A percentile compares a stretch with the other conserved stretches of the same genome.
phyloP scores from a whole-genome alignment of 768 basidiomycete genomes.

The Lentinula guzmanii region DNA sequence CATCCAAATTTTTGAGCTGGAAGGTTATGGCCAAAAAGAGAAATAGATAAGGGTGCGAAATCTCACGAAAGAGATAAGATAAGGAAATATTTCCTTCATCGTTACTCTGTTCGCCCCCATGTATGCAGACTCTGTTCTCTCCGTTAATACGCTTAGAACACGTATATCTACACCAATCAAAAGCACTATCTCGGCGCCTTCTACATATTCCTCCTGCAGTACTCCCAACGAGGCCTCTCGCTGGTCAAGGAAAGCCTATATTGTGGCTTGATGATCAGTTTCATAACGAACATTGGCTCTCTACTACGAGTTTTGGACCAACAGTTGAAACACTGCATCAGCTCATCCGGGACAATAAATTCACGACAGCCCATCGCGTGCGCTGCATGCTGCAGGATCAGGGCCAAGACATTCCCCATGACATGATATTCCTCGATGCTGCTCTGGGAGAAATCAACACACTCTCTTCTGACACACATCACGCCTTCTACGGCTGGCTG shows the following conservation, averaged over 20 bases:
- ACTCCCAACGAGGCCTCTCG: not conserved
- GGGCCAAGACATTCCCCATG: not conserved
- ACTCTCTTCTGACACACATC: not conserved
- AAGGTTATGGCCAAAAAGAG: conserved; percentile 1
- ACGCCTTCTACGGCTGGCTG: conserved; percentile 1
- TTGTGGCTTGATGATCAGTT: not conserved
- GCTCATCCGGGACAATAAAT: not conserved
- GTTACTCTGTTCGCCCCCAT: not conserved
- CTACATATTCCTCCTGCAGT: not conserved
- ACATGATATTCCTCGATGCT: conserved; percentile 3
- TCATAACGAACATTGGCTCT: not conserved
- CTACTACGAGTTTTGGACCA: not conserved
- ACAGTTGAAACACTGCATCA: not conserved
- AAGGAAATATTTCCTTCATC: not conserved
- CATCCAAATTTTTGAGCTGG: conserved; percentile 6
- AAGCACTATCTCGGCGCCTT: not conserved
- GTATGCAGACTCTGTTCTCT: not conserved
- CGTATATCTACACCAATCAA: not conserved
- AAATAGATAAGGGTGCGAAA: not conserved
- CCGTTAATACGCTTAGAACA: not conserved
- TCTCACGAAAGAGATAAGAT: not conserved
- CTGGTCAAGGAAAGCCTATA: not conserved
- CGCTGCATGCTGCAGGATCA: not conserved
- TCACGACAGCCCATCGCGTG: not conserved
- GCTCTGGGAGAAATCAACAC: conserved; percentile 5